Evolutionary conservation across 2,329 filamentous ascomycete genomes (phyloP).

Genomic region (Shiraia bambusicola): DNA sequence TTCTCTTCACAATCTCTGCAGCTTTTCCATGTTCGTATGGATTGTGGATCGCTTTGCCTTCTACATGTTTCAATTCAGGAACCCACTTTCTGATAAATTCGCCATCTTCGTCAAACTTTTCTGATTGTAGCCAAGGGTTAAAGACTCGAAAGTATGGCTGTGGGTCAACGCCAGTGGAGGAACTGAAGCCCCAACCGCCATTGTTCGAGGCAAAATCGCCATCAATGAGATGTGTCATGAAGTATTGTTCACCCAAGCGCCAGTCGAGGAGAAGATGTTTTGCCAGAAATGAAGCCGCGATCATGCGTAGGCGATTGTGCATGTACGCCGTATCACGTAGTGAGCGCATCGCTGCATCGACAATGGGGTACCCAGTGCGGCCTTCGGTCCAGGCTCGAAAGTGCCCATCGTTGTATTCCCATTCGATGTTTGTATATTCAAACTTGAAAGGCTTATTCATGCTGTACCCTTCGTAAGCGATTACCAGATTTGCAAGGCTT

Average conservation of each 20-base stretch:
- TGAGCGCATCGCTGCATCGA: slow-evolving; percentile 56
- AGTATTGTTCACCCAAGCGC: slow-evolving; percentile 54
- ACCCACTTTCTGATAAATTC: slow-evolving; percentile 83
- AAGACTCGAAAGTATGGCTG: slow-evolving; percentile 92
- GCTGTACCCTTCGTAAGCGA: slow-evolving; percentile 34
- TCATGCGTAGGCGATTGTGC: slow-evolving; percentile 57
- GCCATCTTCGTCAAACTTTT: slow-evolving; percentile 79
- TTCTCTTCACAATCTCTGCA: slow-evolving; percentile 59
- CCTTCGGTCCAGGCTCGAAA: slow-evolving; percentile 68
- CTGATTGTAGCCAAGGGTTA: slow-evolving; percentile 80
- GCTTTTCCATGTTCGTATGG: slow-evolving; percentile 66
- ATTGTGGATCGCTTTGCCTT: slow-evolving; percentile 74
- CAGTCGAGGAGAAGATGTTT: slow-evolving; percentile 55
- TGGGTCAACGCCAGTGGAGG: slow-evolving; percentile 74
- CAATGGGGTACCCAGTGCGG: slow-evolving; percentile 49
- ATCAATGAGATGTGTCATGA: slow-evolving; percentile 52
- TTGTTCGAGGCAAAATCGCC: slow-evolving; percentile 56
- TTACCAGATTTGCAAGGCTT: not conserved
- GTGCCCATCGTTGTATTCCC: slow-evolving; percentile 59
- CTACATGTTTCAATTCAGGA: slow-evolving; percentile 66
- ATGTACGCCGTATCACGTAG: slow-evolving; percentile 53
- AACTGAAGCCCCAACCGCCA: slow-evolving; percentile 67
- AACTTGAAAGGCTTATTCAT: slow-evolving; percentile 81
- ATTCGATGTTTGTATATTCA: slow-evolving; percentile 77
- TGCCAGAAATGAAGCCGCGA: slow-evolving; percentile 52